Conservation (phyloP, 257 asterid genomes). For the Asclepias syriaca region DNA sequence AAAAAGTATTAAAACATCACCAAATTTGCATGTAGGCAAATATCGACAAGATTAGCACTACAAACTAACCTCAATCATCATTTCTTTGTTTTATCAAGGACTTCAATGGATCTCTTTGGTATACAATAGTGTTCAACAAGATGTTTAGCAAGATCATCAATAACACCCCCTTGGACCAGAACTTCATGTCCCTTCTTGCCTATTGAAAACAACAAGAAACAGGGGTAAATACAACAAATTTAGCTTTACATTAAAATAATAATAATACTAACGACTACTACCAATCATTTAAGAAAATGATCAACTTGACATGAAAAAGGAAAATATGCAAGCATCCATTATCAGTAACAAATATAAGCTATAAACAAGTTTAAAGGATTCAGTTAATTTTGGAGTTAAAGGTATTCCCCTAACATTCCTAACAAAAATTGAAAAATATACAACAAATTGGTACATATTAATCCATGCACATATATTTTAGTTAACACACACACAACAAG, state of each 20-base stretch:
- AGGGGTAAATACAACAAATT: background rate
- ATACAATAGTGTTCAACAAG: constrained; percentile 78
- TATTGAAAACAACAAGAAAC: constrained; percentile 17
- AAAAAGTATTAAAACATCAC: background rate
- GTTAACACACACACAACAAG: background rate
- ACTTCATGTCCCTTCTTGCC: constrained; percentile 94
- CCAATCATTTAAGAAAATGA: background rate
- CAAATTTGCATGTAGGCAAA: background rate
- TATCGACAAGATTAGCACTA: background rate
- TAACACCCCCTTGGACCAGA: constrained; percentile 92
- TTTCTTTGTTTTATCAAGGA: constrained; percentile 79
- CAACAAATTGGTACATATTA: background rate
- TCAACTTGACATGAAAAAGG: background rate
- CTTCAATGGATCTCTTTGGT: constrained; percentile 86
- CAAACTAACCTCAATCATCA: constrained; percentile 37
- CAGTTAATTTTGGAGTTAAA: background rate
- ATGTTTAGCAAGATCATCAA: constrained; percentile 80
- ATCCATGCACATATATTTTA: background rate
- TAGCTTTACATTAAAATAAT: background rate
- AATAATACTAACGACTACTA: background rate
- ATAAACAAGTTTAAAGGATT: background rate
- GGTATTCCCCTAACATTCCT: background rate
- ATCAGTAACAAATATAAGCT: background rate
- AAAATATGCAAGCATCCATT: background rate
- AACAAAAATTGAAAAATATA: background rate